phyloP scores from a whole-genome alignment of 352 stramenopile genomes.

The Pythium myriotylum region DNA sequence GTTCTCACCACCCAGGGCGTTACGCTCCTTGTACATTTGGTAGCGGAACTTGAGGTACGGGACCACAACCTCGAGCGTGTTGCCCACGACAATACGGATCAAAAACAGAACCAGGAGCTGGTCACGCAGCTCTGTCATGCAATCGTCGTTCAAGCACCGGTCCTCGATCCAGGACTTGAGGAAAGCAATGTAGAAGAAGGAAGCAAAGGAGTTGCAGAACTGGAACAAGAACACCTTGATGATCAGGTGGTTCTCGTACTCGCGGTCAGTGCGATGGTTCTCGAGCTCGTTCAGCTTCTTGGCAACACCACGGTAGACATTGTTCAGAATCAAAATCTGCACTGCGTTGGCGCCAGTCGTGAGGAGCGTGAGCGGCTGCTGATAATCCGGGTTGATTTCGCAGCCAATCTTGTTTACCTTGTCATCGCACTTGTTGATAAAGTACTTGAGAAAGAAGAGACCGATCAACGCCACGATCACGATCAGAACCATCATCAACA shows the following conservation, averaged over 20 bases:
- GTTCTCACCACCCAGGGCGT: constrained; percentile 17
- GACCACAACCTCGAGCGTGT: constrained; percentile 88
- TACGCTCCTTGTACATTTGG: constrained; percentile 57
- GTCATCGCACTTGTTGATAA: constrained; percentile 52
- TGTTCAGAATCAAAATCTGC: constrained; percentile 94
- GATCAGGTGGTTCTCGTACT: constrained; percentile 93
- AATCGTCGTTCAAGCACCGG: constrained; percentile 78
- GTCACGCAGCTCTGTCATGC: constrained; percentile 89
- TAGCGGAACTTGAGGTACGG: constrained; percentile 83
- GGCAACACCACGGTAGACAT: constrained; percentile 90
- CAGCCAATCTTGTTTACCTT: constrained; percentile 32
- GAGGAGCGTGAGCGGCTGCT: constrained; percentile 42
- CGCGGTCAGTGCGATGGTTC: constrained; percentile 90
- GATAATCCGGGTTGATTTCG: constrained; percentile 41
- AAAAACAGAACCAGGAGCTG: constrained; percentile 93
- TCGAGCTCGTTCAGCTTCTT: constrained; percentile 94
- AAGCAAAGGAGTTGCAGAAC: constrained; percentile 98
- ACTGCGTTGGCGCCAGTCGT: constrained; percentile 80
- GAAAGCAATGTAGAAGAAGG: constrained; percentile 95
- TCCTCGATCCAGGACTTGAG: constrained; percentile 54
- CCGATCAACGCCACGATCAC: constrained; percentile 66
- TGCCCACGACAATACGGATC: constrained; percentile 92
- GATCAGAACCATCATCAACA: constrained; percentile 77
- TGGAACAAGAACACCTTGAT: constrained; percentile 99
- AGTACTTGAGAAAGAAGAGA: constrained; percentile 82